phyloP scores from a whole-genome alignment of 768 basidiomycete genomes.

The Leccinum boreale region DNA sequence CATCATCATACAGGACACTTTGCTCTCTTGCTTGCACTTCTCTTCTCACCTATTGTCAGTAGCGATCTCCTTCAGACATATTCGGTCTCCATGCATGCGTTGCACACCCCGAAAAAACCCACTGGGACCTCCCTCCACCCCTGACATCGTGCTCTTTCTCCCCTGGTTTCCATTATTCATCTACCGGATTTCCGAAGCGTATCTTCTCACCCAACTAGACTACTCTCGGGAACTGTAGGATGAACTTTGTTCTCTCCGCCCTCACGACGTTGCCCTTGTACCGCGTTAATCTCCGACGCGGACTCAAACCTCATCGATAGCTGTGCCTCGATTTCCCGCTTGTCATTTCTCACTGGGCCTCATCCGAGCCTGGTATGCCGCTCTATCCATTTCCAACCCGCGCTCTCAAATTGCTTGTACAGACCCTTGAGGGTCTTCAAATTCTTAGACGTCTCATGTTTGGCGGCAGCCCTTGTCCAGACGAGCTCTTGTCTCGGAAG shows the following conservation, averaged over 20 bases:
- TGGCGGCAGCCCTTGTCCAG: slow-evolving; percentile 51
- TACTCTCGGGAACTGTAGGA: slow-evolving; percentile 28
- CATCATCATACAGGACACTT: slow-evolving; percentile 16
- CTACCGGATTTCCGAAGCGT: slow-evolving; percentile 4
- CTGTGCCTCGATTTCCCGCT: no score
- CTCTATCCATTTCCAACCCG: slow-evolving; percentile 42
- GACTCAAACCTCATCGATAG: slow-evolving; percentile 29
- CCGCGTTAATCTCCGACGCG: slow-evolving; percentile 19
- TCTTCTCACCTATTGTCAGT: no score
- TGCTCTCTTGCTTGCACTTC: background rate
- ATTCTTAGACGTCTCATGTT: slow-evolving; percentile 44
- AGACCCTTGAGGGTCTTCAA: slow-evolving; percentile 43
- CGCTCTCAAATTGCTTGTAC: slow-evolving; percentile 44
- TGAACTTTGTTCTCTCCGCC: slow-evolving; percentile 25
- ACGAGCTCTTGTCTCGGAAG: slow-evolving; percentile 47
- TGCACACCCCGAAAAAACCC: slow-evolving; percentile 18
- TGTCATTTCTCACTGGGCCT: no score
- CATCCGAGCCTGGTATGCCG: slow-evolving; percentile 39
- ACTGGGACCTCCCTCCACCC: slow-evolving; percentile 21
- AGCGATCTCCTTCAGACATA: no score
- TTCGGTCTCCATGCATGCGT: background rate
- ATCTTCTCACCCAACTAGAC: no score
- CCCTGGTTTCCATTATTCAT: slow-evolving; percentile 22
- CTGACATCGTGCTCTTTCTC: slow-evolving; percentile 19
- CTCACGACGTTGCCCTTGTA: slow-evolving; percentile 31